Percentiles rank a stretch among this genome's conserved stretches.
These are phyloP conservation scores for Hemerocallis citrina DNA, from an alignment of 106 monocot species.

Conservation along the genomic window DNA sequence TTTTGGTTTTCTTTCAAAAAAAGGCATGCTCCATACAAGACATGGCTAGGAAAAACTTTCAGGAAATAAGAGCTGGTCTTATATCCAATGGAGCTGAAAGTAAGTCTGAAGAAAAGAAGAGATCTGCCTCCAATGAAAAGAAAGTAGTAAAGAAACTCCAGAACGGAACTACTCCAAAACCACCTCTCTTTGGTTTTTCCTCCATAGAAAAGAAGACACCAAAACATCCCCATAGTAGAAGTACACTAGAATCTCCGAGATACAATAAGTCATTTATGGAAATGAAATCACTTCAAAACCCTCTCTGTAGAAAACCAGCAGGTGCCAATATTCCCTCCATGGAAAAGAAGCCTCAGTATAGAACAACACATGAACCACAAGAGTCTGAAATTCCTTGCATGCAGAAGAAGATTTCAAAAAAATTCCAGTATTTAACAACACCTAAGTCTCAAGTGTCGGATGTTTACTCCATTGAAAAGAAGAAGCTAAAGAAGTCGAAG, in stretches of 20 bases:
- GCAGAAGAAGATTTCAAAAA: constrained; percentile 10
- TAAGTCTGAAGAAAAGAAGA: constrained; percentile 27
- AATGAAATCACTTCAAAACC: constrained; percentile 8
- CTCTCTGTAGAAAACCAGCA: not conserved
- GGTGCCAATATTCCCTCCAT: not conserved
- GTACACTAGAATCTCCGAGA: not conserved
- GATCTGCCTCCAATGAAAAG: constrained; percentile 11
- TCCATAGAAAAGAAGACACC: constrained; percentile 14
- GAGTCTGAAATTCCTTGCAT: not conserved
- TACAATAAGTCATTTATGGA: constrained; percentile 5
- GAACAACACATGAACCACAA: not conserved
- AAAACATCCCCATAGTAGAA: constrained; percentile 3
- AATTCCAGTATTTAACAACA: not conserved
- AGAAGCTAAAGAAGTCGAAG: not conserved
- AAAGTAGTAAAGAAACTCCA: constrained; percentile 2
- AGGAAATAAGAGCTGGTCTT: constrained; percentile 36
- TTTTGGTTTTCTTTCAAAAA: constrained; percentile 1
- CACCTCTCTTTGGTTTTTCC: no score
- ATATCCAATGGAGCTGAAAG: constrained; percentile 17
- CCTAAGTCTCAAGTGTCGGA: not conserved
- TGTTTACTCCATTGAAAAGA: constrained; percentile 5
- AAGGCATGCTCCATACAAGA: constrained; percentile 93
- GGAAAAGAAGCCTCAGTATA: constrained; percentile 9
- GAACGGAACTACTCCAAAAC: no score
- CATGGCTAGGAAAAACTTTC: constrained; percentile 69